Base-by-base conservation (phyloP, 257 asterid genomes). In the Gentiana straminea region DNA sequence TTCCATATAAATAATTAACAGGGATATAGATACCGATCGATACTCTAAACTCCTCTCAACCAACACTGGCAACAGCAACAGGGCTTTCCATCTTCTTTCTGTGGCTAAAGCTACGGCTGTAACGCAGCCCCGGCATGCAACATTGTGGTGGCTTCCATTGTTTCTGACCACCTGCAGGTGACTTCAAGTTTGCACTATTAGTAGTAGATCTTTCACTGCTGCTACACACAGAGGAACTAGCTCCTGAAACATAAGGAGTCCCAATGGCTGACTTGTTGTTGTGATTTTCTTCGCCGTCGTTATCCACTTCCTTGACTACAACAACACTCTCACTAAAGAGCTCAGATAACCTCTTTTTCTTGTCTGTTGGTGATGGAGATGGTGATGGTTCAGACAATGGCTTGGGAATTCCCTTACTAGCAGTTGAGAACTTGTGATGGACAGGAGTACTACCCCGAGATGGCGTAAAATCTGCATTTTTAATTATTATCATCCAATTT, bases 371-470 rank as follows among this genome's bases (percentile, higher is more conserved):
- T 24, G 24, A 15, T 15, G 24, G 24, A 15, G 24, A 15, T 41
- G 46, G 46, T 57, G 86, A 74, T 2, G 69, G 62, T 38, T 62
- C 64, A 3, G 71, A 49, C 35, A 49, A 3, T 7, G 71, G 41
- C 24, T 9, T 54, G 8, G 61, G 58, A 50, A 57, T 68, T 33
- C 78, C 82, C 24, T 24, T 24, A 24, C 24, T 24, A 24, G 24
- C 24, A 8, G 39, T 41, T 6, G 82, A 64, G 62, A 66, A 70
- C 65, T 55, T 65, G 35, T 64, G 76, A 71, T 82, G 88, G 33
- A 79, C 81, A 1, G 95, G 96, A 7, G 94, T 80, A 44, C 54
- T 88, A 52, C 94, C 94, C 13, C 78, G 78, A 3, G 94, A 84
- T 35, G 94, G 93, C 8, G 89, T 80, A 48, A 81, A 84, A 69